phyloP scores from a whole-genome alignment of 1,284 basidiomycete species.

The Boletus semigastroideus region DNA sequence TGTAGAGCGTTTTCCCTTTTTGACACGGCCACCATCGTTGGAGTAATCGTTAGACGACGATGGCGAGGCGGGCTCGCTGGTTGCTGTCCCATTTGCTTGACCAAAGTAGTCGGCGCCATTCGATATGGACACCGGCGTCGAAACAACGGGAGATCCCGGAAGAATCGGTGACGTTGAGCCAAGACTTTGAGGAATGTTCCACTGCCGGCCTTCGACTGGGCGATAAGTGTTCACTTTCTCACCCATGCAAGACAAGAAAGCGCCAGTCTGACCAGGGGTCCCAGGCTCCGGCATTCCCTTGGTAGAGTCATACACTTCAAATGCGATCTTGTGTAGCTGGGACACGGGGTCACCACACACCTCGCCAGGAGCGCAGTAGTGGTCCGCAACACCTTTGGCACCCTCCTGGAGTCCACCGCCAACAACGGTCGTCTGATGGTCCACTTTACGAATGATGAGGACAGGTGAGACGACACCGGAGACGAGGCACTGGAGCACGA shows the following conservation, averaged over 20 bases:
- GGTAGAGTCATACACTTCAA: constrained; percentile 78
- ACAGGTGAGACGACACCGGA: constrained; percentile 93
- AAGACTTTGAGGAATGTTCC: constrained; percentile 48
- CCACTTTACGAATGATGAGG: constrained; percentile 91
- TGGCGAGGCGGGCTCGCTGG: constrained; percentile 68
- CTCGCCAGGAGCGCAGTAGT: constrained; percentile 80
- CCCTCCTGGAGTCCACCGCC: constrained; percentile 84
- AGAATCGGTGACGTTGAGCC: constrained; percentile 61
- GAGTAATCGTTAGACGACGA: constrained; percentile 66
- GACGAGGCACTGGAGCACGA: constrained; percentile 91
- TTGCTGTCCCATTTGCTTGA: constrained; percentile 40
- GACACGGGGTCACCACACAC: constrained; percentile 92
- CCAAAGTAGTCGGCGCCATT: constrained; percentile 61
- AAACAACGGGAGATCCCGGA: constrained; percentile 66
- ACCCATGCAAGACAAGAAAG: constrained; percentile 84
- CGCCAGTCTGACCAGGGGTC: constrained; percentile 71
- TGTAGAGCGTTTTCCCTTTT: constrained; percentile 72
- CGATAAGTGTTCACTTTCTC: constrained; percentile 87
- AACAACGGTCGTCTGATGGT: constrained; percentile 86
- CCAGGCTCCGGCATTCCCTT: constrained; percentile 70
- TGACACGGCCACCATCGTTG: constrained; percentile 79
- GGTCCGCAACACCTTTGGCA: constrained; percentile 79
- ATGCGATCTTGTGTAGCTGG: constrained; percentile 92
- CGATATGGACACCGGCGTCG: constrained; percentile 60
- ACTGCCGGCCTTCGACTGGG: constrained; percentile 78